Base-by-base conservation (phyloP, 2,329 filamentous ascomycete genomes). In the Blumeriella jaapii region DNA sequence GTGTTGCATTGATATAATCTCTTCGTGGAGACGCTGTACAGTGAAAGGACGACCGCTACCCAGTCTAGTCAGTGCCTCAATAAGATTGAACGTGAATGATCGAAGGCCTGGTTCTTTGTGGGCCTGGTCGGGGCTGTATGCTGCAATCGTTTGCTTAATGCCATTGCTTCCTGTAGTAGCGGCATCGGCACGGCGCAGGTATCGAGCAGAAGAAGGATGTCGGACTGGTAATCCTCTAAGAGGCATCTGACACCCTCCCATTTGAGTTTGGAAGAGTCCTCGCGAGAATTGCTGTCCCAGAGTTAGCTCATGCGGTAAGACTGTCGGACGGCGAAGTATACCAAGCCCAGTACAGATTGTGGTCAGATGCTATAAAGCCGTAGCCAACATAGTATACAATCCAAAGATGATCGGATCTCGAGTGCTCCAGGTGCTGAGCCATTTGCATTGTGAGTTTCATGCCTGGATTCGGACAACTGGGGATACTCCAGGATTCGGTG, bases 311-410 rank as follows among this genome's bases (percentile, higher is more conserved):
- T 31, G 34, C 34, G 31, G 44, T 45, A 45, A 51, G 46, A 47
- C 47, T 53, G 36, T 32, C 23, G 25, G 39, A 41, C 10, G 31
- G 22, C 29, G 12, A 26, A 41, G 65, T 73, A 61, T 63, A 79
- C 74, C 71, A 71, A 38, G 74, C 71, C 74, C 74, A 79, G 54
- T 75, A 78, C 16, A 78, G 59, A 54, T 78, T 71, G 48, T 68
- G 68, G 52, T 78, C 71, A 8, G 62, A 47, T n/a, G 67, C 67
- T 24, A 70, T 59, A 47, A 67, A 76, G 44, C 72, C 71, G 50
- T 75, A 62, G 18, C 74, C 74, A 44, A 69, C 69, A 52, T 79
- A 79, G 53, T 78, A 77, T 42, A 79, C 65, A 41, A 79, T 72
- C 42, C 78, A 57, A 14, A 79, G 62, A 48, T 78, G 71, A 45